Conservation (phyloP, 2,329 filamentous ascomycete species). For the Alternaria solani region DNA sequence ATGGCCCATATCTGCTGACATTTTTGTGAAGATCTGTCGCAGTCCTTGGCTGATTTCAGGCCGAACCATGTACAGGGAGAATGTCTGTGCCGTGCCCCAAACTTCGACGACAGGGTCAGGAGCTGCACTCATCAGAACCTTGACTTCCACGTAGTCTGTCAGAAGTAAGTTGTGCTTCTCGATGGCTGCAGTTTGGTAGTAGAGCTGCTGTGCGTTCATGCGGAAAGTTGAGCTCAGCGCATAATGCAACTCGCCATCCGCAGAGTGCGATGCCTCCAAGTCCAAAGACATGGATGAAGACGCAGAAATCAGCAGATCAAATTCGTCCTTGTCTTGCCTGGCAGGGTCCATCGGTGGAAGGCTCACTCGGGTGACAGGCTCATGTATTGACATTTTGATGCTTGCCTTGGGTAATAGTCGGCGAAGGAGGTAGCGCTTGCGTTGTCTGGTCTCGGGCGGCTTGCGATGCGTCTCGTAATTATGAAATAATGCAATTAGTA, state of each 20-base stretch:
- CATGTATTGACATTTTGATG: slow-evolving; percentile 95
- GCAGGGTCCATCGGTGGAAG: slow-evolving; percentile 75
- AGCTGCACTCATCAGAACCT: slow-evolving; percentile 81
- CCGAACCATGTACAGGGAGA: slow-evolving; percentile 87
- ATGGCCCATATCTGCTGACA: slow-evolving; percentile 62
- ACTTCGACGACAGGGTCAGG: slow-evolving; percentile 85
- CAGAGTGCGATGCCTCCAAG: slow-evolving; percentile 92
- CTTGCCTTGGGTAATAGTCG: slow-evolving; percentile 91
- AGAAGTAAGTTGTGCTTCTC: slow-evolving; percentile 86
- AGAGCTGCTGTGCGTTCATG: slow-evolving; percentile 85
- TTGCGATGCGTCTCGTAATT: slow-evolving; percentile 47
- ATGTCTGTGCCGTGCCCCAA: slow-evolving; percentile 82
- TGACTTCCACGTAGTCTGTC: slow-evolving; percentile 87
- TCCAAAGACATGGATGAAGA: slow-evolving; percentile 94
- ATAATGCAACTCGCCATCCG: slow-evolving; percentile 84
- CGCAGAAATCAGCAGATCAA: slow-evolving; percentile 92
- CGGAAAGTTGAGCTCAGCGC: slow-evolving; percentile 82
- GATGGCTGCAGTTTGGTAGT: slow-evolving; percentile 89
- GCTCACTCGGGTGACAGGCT: slow-evolving; percentile 90
- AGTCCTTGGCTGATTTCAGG: slow-evolving; percentile 93
- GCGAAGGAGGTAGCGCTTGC: slow-evolving; percentile 74
- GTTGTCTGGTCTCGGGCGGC: slow-evolving; percentile 35
- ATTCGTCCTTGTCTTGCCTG: slow-evolving; percentile 74
- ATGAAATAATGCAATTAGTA: slow-evolving; percentile 79
- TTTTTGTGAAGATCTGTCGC: slow-evolving; percentile 86